Evolutionary conservation across 345 rosid genomes (phyloP), one percentile per base, ranked within the genome.

Genomic region (Ceriops decandra): DNA sequence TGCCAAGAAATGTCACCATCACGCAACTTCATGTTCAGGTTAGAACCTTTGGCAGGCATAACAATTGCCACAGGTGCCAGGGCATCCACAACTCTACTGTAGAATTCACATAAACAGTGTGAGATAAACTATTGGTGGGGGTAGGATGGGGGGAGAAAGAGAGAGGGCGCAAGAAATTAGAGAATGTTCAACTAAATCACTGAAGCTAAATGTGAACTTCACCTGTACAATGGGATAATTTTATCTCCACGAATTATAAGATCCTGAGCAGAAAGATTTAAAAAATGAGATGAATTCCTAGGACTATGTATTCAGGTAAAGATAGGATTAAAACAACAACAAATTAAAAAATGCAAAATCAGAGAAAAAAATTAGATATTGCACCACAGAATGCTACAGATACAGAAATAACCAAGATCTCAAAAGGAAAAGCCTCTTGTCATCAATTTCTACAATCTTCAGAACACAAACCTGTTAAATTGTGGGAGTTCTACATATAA

Each of bases 21-120:
- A 11, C 96, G 96, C 81, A 95, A 76, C 53, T 84, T 84, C 81
- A 77, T 72, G 68, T 81, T 80, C 67, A 67, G 65, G 57, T 74
- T 72, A 36, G 82, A 77, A 70, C 82, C 93, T 75, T 73, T 84
- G 38, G 88, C 71, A 28, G 99, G 89, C 65, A 89, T 61, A 68
- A 95, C 91, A 64, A 95, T 76, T 46, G 96, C 91, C 84, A 68
- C 75, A 36, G 99, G 99, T 73, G 97, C 91, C 79, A 83, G 83
- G 66, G 97, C 96, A 71, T 88, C 90, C 71, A 87, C 78, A 67
- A 93, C 85, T 87, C 98, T 79, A 83, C 98, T 93, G 95, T 82
- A 86, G 70, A 78, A 82, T 60, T 36, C 53, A 83, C 76, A 68
- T 69, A 27, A 68, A 66, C 64, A 33, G 1, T 62, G 73, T 83